phyloP scores from a whole-genome alignment of 2,329 filamentous ascomycete species.

The Talaromyces sp. region DNA sequence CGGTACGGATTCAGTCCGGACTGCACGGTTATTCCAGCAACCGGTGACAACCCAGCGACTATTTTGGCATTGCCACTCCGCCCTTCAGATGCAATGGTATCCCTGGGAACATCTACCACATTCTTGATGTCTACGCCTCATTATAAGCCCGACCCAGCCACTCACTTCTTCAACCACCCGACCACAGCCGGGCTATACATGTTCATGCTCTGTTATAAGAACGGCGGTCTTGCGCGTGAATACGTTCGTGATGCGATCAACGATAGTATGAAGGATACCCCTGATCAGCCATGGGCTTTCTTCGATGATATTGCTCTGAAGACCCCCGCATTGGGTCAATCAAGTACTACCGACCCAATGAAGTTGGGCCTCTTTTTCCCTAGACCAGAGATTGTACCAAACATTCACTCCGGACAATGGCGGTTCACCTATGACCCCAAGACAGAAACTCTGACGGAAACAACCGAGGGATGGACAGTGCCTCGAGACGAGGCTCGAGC shows the following conservation, averaged over 20 bases:
- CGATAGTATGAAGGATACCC: slow-evolving; percentile 46
- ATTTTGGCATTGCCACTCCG: slow-evolving; percentile 88
- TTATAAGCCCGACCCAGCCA: slow-evolving; percentile 85
- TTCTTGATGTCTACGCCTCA: slow-evolving; percentile 96
- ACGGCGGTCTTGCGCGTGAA: slow-evolving; percentile 90
- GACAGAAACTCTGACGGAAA: slow-evolving; percentile 57
- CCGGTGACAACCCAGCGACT: slow-evolving; percentile 93
- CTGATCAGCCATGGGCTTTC: slow-evolving; percentile 67
- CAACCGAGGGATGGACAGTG: slow-evolving; percentile 56
- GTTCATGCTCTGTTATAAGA: slow-evolving; percentile 99
- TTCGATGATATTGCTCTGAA: slow-evolving; percentile 76
- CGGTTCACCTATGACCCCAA: slow-evolving; percentile 66
- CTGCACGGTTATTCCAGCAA: slow-evolving; percentile 82
- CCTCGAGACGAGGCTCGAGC: slow-evolving; percentile 73
- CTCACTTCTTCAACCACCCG: slow-evolving; percentile 98
- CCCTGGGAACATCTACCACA: slow-evolving; percentile 90
- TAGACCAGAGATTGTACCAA: slow-evolving; percentile 92
- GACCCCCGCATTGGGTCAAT: slow-evolving; percentile 70
- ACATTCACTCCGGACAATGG: slow-evolving; percentile 83
- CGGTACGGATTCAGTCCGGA: slow-evolving; percentile 76
- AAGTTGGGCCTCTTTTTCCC: slow-evolving; percentile 95
- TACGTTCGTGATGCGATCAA: slow-evolving; percentile 82
- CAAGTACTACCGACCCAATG: slow-evolving; percentile 59
- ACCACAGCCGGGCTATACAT: slow-evolving; percentile 90
- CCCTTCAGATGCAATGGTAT: slow-evolving; percentile 89